Evolutionary conservation across 306 rosid genomes (phyloP), one percentile per base, ranked within the genome.

Genomic region (Vigna radiata): DNA sequence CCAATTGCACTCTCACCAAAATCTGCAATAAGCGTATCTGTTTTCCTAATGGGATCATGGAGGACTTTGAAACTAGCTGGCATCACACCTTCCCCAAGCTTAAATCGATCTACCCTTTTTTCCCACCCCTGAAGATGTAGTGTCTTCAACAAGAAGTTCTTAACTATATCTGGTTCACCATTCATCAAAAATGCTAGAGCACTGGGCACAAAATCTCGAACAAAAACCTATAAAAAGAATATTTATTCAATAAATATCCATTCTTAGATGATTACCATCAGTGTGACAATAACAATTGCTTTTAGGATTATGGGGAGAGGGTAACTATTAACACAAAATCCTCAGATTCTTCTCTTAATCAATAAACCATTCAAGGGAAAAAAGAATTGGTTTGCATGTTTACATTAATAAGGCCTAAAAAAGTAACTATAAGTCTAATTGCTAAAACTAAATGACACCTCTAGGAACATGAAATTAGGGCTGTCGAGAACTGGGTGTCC

Each of bases 1-100:
- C 97, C 97, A 50, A 93, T 93, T 19, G 97, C 97, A 87, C 94
- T 93, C 85, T 93, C 97, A 16, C 97, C 97, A 77, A 93, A 93
- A 87, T 93, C 97, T 70, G 97, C 97, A 76, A 87, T 77, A 54
- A 93, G 83, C 58, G 91, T 89, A 73, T 93, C 97, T 52, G 94
- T 83, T 69, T 90, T 93, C 76, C 96, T 79, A 31, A 41, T 43
- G 5, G 97, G 96, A 61, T 93, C 96, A 37, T 93, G 97, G 77
- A 89, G 94, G 67, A 93, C 97, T 85, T 93, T 93, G 82, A 93
- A 93, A 83, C 97, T 93, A 52, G 97, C 97, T 9, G 97, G 97
- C 97, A 93, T 93, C 15, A 82, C 97, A 62, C 97, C 97, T 88
- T 93, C 96, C 25, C 97, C 97, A 43, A 93, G 96, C 86, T 93